Percentiles rank a stretch among this genome's conserved stretches.
phyloP scores from a whole-genome alignment of 192 early-diverging fungal species.

The Podila epicladia region DNA sequence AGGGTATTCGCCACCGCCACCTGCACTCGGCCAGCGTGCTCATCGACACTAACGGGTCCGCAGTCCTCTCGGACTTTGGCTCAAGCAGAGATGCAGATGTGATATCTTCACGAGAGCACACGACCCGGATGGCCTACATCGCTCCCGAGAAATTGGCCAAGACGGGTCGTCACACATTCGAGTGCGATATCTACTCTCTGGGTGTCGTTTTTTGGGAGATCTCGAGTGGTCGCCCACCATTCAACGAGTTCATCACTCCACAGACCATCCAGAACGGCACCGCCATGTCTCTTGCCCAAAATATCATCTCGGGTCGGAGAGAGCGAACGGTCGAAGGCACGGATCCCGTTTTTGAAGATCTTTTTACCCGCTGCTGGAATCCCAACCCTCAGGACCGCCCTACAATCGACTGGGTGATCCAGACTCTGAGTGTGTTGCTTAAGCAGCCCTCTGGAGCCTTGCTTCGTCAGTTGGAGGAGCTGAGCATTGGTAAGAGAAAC shows the following conservation, averaged over 20 bases:
- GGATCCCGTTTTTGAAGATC: constrained; percentile 44
- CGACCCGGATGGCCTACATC: constrained; percentile 36
- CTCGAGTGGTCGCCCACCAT: constrained; percentile 40
- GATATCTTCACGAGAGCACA: constrained; percentile 37
- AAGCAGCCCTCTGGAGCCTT: constrained; percentile 36
- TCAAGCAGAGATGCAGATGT: constrained; percentile 28
- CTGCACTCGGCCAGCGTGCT: constrained; percentile 42
- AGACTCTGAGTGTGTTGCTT: constrained; percentile 30
- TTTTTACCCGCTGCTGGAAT: constrained; percentile 46
- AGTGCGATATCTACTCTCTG: constrained; percentile 43
- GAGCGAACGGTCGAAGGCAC: constrained; percentile 35
- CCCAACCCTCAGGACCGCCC: constrained; percentile 40
- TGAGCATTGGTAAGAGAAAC: constrained; percentile 28
- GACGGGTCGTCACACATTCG: constrained; percentile 21
- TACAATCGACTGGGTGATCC: constrained; percentile 41
- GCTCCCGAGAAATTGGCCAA: constrained; percentile 36
- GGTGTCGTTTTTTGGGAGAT: constrained; percentile 47
- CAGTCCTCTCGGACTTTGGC: constrained; percentile 47
- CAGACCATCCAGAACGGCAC: constrained; percentile 24
- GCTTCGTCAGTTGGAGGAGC: constrained; percentile 31
- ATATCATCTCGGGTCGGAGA: constrained; percentile 33
- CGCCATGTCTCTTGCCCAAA: constrained; percentile 30
- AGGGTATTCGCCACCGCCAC: constrained; percentile 36
- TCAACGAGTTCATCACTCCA: constrained; percentile 22
- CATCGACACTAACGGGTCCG: constrained; percentile 47